These are phyloP conservation scores for Nissolia schottii DNA, from an alignment of 306 rosid species.

Conservation along the genomic window DNA sequence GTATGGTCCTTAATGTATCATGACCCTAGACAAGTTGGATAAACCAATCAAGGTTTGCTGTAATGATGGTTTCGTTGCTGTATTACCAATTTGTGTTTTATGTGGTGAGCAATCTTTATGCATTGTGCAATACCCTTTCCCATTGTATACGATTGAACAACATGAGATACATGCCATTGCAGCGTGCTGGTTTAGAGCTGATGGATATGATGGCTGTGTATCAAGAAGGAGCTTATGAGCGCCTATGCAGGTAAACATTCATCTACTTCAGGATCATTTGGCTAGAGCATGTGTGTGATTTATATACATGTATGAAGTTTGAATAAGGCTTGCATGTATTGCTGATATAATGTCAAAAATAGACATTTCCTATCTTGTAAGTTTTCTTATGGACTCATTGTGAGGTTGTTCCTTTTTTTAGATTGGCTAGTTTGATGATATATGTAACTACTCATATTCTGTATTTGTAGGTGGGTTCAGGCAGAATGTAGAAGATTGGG, in stretches of 20 bases:
- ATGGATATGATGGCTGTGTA: conserved; percentile 99
- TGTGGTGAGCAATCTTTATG: not conserved
- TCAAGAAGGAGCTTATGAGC: conserved; percentile 99
- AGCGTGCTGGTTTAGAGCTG: conserved; percentile 98
- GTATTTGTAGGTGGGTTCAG: conserved; percentile 90
- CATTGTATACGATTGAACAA: conserved; percentile 2
- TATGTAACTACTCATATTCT: conserved; percentile 21
- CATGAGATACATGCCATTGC: conserved; percentile 9
- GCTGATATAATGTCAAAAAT: conserved; percentile 4
- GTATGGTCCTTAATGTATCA: not conserved
- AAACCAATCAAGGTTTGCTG: not conserved
- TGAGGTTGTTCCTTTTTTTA: conserved; percentile 12
- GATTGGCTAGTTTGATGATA: conserved; percentile 15
- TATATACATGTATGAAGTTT: not conserved
- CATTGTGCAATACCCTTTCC: not conserved
- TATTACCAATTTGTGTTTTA: not conserved
- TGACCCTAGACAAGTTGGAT: not conserved
- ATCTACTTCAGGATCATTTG: conserved; percentile 13
- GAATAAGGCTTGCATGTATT: not conserved
- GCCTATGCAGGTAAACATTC: conserved; percentile 77
- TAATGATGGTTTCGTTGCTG: not conserved
- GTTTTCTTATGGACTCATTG: not conserved
- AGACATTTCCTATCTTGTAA: not conserved
- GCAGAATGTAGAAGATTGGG: conserved; percentile 88
- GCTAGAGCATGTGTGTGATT: conserved; percentile 3